phyloP scores from a whole-genome alignment of 2,329 filamentous ascomycete genomes.

The Ophidiomyces ophidiicola region DNA sequence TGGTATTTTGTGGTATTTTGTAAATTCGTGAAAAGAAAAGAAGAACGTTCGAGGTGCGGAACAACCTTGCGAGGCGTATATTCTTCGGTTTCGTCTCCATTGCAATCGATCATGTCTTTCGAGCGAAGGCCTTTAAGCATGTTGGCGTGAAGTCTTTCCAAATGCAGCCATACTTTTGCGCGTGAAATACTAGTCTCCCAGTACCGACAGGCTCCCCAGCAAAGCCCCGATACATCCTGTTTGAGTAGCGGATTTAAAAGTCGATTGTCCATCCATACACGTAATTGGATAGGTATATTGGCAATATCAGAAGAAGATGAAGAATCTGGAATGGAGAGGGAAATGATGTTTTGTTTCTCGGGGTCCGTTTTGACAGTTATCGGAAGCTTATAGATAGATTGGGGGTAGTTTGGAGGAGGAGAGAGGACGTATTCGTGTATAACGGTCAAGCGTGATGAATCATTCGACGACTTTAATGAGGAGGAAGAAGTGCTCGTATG shows the following conservation, averaged over 20 bases:
- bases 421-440: slow-evolving; percentile 28
- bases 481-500: slow-evolving; percentile 18
- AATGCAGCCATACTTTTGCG: slow-evolving; percentile 26
- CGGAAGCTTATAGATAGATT: slow-evolving; percentile 24
- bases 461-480: slow-evolving; percentile 10
- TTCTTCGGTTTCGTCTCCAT: slow-evolving; percentile 1
- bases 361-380: slow-evolving; percentile 27
- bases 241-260: slow-evolving; percentile 26
- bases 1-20: slow-evolving; percentile 11
- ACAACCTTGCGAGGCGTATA: slow-evolving; percentile 23
- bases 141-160: slow-evolving; percentile 7
- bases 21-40: slow-evolving; percentile 23
- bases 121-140: background rate
- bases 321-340: slow-evolving; percentile 20
- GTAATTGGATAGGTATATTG: slow-evolving; percentile 22
- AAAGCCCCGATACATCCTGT: slow-evolving; percentile 31
- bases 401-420: slow-evolving; percentile 27
- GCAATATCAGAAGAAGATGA: slow-evolving; percentile 10
- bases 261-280: slow-evolving; percentile 26
- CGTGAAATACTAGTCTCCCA: slow-evolving; percentile 31
- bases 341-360: slow-evolving; percentile 26
- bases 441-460: slow-evolving; percentile 21
- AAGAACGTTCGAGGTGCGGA: slow-evolving; percentile 28
- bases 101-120: no score
- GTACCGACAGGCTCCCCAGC: slow-evolving; percentile 32